Base-by-base conservation (phyloP, 2,329 filamentous ascomycete species). In the Xylariaceae sp. region DNA sequence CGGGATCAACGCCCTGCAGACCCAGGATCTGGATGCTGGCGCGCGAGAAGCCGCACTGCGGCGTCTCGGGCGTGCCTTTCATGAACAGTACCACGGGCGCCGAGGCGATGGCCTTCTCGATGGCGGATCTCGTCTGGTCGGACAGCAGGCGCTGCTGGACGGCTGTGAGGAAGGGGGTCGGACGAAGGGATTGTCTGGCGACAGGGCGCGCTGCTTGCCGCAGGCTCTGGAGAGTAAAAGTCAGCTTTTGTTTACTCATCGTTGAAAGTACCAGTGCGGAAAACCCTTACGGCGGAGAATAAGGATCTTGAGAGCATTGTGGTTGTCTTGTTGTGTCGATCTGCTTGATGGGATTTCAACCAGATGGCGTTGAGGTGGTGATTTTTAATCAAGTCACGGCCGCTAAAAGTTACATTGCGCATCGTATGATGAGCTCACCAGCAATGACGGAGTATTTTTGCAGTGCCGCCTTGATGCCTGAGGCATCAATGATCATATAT, bases 11-110 rank as follows among this genome's bases (percentile, higher is more conserved):
- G 60, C 94, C 94, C 75, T 99, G 92, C 66, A 96, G 74, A 54
- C 92, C 90, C 60, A 99, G 79, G 66, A 99, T 92, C 78, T 97
- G 92, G 70, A 99, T 95, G 70, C 83, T 90, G 51, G 92, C 92
- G 65, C 92, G 84, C 55, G 92, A 97, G 79, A 96, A 99, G 43
- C 94, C 94, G 74, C 94, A 99, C 73, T 96, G 92, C 18, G 94
- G 94, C 57, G 84, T 89, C 75, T 96, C 92, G 54, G 94, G 94
- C 1, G 94, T 97, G 55, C 94, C 94, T 78, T 99, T 99, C 94
- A 99, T 99, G 79, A 99, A 99, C 53, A 99, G 80, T 1, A 99
- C 94, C 0, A 99, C 92, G 2, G 92, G 92, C 0, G 92, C 88
- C 0, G 91, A 92, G 21, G 76, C 79, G 15, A 99, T 86, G 30